Evolutionary conservation across 345 rosid genomes (phyloP).

Genomic region (Bruguiera sexangula): DNA sequence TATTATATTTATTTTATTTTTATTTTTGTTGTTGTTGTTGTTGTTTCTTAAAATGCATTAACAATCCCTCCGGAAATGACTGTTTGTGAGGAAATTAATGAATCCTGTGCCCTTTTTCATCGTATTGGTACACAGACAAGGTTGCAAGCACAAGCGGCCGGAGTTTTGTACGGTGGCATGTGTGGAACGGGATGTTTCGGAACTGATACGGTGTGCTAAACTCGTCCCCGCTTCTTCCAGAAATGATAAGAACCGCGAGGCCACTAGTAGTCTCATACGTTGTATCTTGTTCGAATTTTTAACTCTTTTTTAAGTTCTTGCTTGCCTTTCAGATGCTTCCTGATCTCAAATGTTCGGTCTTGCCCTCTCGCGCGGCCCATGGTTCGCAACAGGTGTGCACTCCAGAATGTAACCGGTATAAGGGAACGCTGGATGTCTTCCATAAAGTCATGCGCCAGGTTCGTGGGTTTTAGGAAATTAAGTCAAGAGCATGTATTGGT

Average conservation of each 20-base stretch:
- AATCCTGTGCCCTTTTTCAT: too few species aligned
- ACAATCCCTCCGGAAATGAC: too few species aligned
- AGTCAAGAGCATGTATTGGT: background rate
- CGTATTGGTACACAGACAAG: slow-evolving; percentile 47
- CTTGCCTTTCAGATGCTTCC: slow-evolving; percentile 57
- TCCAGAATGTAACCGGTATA: slow-evolving; percentile 90
- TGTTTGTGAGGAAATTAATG: too few species aligned
- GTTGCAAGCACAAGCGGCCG: slow-evolving; percentile 97
- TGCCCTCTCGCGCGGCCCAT: slow-evolving; percentile 62
- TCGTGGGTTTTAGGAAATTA: slow-evolving; percentile 15
- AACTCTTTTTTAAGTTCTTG: too few species aligned
- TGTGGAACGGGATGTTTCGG: slow-evolving; percentile 14
- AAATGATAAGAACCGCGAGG: background rate
- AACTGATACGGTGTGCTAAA: slow-evolving; percentile 2
- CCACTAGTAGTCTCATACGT: background rate
- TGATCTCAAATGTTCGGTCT: slow-evolving; percentile 72
- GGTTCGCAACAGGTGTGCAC: slow-evolving; percentile 84
- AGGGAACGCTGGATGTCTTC: slow-evolving; percentile 88
- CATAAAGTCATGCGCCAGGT: slow-evolving; percentile 85
- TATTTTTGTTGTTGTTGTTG: background rate
- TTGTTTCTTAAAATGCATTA: too few species aligned
- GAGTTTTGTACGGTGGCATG: slow-evolving; percentile 35
- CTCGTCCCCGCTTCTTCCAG: background rate
- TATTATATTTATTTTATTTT: background rate
- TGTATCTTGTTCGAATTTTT: background rate